Evolutionary conservation across 2,329 filamentous ascomycete genomes (phyloP).

Genomic region (Diaporthe nobilis): DNA sequence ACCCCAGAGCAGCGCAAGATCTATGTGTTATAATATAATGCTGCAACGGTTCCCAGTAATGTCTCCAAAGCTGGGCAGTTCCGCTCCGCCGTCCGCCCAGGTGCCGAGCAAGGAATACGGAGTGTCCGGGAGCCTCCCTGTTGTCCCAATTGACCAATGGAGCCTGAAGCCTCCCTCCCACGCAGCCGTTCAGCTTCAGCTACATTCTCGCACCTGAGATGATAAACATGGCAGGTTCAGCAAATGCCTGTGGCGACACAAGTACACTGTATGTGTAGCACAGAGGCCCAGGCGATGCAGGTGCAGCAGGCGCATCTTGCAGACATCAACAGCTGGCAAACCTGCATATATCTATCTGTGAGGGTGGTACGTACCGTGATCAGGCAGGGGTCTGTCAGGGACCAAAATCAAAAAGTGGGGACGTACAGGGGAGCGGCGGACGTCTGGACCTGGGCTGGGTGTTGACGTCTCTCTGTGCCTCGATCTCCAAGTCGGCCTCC

Average conservation of each 20-base stretch:
- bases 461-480: constrained; percentile 16
- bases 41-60: neutral
- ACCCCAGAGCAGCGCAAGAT: neutral
- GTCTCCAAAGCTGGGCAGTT: neutral
- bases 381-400: constrained; percentile 20
- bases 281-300: neutral
- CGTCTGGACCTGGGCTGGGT: neutral
- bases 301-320: neutral
- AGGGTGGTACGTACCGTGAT: neutral
- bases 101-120: neutral
- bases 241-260: no score
- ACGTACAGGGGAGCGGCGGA: constrained; percentile 1
- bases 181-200: no score
- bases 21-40: neutral
- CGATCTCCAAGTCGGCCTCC: constrained; percentile 27
- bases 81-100: constrained; percentile 5
- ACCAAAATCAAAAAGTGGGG: constrained; percentile 14
- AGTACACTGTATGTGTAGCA: neutral
- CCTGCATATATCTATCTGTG: neutral
- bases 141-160: neutral
- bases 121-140: neutral
- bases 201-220: no score
- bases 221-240: neutral
- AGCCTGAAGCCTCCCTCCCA: neutral
- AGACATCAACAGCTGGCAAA: constrained; percentile 2